phyloP scores from a whole-genome alignment of 2,329 filamentous ascomycete genomes.

The Westerdykella ornata region DNA sequence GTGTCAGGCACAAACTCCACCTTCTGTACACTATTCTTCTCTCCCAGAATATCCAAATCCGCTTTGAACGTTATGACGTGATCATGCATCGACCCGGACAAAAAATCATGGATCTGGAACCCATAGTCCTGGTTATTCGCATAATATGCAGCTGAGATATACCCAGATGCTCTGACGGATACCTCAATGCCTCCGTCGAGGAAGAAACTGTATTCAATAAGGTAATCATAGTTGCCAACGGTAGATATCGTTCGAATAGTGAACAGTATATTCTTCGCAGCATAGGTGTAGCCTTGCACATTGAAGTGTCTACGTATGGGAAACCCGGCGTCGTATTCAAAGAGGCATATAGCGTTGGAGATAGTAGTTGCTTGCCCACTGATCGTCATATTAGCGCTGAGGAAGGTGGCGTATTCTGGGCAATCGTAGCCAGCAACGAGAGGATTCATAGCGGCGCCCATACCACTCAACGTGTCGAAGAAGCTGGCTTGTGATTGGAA shows the following conservation, averaged over 20 bases:
- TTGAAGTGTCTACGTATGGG: constrained; percentile 30
- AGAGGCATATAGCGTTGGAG: constrained; percentile 46
- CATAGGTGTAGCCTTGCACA: constrained; percentile 18
- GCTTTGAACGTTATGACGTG: constrained; percentile 41
- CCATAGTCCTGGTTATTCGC: constrained; percentile 31
- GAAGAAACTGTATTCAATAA: constrained; percentile 24
- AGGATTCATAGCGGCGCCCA: constrained; percentile 41
- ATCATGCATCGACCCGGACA: constrained; percentile 34
- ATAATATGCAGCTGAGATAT: constrained; percentile 23
- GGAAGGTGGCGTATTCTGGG: constrained; percentile 46
- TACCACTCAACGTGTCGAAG: constrained; percentile 46
- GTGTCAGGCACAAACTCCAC: constrained; percentile 37
- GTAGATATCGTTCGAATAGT: constrained; percentile 45
- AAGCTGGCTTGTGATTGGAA: constrained; percentile 43
- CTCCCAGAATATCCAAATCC: constrained; percentile 36
- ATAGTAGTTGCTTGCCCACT: constrained; percentile 42
- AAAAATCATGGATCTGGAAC: constrained; percentile 34
- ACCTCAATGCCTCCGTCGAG: constrained; percentile 25
- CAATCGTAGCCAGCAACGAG: constrained; percentile 49
- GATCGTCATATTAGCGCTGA: constrained; percentile 45
- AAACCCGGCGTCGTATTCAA: constrained; percentile 22
- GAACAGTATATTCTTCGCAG: constrained; percentile 35
- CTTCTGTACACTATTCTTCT: constrained; percentile 32
- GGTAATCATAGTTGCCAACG: constrained; percentile 38
- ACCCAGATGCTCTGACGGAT: constrained; percentile 22